These are phyloP conservation scores for Epichloe baconii DNA, from an alignment of 2,329 filamentous ascomycete genomes.

Conservation along the genomic window DNA sequence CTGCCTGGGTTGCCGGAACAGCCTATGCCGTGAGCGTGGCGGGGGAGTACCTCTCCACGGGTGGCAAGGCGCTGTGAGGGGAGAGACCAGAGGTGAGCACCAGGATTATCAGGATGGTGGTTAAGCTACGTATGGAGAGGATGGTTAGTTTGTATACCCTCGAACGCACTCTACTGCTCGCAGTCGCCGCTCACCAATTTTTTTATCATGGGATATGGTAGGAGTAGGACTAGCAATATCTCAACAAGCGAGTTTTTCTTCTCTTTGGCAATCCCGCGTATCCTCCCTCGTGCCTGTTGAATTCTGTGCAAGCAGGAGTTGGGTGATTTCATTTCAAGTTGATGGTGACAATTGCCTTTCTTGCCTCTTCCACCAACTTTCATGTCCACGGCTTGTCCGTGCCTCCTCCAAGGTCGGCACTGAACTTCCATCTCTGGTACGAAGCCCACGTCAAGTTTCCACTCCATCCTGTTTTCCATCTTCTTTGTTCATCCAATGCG, in stretches of 20 bases:
- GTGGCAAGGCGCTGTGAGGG: conserved; percentile 17
- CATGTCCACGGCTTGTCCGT: no score
- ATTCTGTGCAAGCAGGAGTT: no score
- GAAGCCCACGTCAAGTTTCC: no score
- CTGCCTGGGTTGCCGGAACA: conserved; percentile 39
- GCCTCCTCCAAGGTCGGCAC: no score
- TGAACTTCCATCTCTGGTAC: no score
- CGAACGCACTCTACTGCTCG: not conserved
- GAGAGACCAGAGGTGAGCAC: not conserved
- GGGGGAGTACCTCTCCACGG: conserved; percentile 42
- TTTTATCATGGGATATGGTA: not conserved
- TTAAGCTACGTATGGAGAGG: not conserved
- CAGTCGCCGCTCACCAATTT: not conserved
- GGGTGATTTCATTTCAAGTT: no score
- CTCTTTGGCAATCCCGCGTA: no score
- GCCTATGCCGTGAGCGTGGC: conserved; percentile 46
- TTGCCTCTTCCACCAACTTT: no score
- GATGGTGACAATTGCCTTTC: no score
- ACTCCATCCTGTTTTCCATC: no score
- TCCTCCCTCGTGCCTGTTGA: no score
- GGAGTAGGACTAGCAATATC: not conserved
- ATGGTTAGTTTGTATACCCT: conserved; percentile 4
- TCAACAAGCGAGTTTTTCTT: not conserved
- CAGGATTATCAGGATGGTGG: not conserved
- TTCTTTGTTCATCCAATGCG: no score